Evolutionary conservation across 192 early-diverging fungal species (phyloP).

Genomic region (Spinellus fusiger): DNA sequence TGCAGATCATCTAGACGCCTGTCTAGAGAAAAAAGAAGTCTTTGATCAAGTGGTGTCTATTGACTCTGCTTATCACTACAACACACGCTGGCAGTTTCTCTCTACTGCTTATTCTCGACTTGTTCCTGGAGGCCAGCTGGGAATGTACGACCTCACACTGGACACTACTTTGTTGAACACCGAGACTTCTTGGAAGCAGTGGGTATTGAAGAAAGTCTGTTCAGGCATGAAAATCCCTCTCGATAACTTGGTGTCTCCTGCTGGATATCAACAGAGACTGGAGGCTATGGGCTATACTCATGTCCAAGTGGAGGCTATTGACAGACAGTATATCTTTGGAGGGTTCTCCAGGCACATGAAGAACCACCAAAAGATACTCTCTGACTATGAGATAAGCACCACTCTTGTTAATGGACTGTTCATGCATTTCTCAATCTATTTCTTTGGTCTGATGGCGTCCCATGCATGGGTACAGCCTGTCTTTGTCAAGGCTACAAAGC

Average conservation of each 20-base stretch:
- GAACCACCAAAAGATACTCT: not conserved
- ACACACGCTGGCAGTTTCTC: constrained; percentile 36
- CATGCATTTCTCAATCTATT: not conserved
- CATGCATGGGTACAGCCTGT: constrained; percentile 14
- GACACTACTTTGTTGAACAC: constrained; percentile 6
- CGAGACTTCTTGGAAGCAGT: constrained; percentile 6
- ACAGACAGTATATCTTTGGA: constrained; percentile 34
- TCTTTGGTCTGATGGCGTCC: constrained; percentile 4
- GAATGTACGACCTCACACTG: constrained; percentile 35
- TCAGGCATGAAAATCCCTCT: constrained; percentile 28
- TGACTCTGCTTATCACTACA: constrained; percentile 46
- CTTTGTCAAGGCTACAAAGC: constrained; percentile 15
- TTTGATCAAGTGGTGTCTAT: constrained; percentile 41
- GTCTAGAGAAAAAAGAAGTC: not conserved
- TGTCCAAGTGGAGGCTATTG: constrained; percentile 31
- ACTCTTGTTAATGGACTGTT: not conserved
- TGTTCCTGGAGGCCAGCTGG: constrained; percentile 15
- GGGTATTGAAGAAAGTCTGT: constrained; percentile 22
- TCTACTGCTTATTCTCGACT: constrained; percentile 13
- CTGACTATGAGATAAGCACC: not conserved
- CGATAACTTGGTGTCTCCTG: constrained; percentile 33
- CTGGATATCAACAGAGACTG: constrained; percentile 32
- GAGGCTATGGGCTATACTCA: constrained; percentile 32
- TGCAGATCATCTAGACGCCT: constrained; percentile 4
- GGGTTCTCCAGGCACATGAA: constrained; percentile 31